Evolutionary conservation across 208 protist species (phyloP).

Genomic region (Herpetomonas tarakana): DNA sequence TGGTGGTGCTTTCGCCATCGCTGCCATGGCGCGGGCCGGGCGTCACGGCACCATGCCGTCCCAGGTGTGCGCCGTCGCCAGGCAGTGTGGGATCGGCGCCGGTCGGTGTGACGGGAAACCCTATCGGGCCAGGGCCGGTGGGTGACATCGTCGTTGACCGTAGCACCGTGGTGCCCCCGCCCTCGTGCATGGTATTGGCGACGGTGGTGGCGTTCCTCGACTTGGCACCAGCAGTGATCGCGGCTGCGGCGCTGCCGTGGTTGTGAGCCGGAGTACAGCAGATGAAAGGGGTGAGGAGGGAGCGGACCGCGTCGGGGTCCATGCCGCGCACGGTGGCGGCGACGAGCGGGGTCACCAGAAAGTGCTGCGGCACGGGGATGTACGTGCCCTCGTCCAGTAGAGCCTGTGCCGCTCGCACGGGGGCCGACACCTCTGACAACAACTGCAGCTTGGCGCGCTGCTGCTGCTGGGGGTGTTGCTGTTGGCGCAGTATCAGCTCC

Average conservation of each 20-base stretch:
- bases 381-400: conserved; percentile 41
- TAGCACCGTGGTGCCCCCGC: not conserved
- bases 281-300: conserved; percentile 14
- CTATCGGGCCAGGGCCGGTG: no score
- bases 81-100: not conserved
- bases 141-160: not conserved
- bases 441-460: not conserved
- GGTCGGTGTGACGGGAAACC: not conserved
- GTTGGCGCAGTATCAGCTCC: not conserved
- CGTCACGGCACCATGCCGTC: not conserved
- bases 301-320: conserved; percentile 15
- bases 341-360: conserved; percentile 66
- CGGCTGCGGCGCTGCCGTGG: not conserved
- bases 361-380: conserved; percentile 28
- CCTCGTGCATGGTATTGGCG: not conserved
- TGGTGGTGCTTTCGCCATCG: not conserved
- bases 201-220: not conserved
- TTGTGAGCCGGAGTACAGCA: not conserved
- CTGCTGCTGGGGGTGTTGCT: not conserved
- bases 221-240: not conserved
- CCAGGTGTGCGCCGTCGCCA: not conserved
- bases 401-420: conserved; percentile 28
- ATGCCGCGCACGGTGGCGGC: conserved; percentile 39
- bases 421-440: conserved; percentile 9
- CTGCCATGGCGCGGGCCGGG: not conserved